Conservation (phyloP, 352 stramenopile genomes). For the Phytopythium ostracodes region DNA sequence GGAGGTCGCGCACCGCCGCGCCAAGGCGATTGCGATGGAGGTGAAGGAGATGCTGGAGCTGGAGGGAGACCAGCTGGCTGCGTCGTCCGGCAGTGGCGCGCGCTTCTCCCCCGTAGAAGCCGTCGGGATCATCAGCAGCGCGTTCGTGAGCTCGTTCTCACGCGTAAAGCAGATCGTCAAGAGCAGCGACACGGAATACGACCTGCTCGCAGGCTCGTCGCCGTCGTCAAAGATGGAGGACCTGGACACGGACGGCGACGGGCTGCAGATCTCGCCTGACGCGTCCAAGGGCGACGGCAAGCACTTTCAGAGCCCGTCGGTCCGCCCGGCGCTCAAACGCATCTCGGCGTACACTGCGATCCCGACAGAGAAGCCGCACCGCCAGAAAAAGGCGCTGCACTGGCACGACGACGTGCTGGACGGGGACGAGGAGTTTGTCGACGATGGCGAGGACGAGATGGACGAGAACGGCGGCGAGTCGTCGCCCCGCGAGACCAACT, state of each 20-base stretch:
- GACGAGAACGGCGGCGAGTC: conserved; percentile 3
- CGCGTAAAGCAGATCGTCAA: conserved; percentile 59
- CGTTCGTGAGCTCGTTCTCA: conserved; percentile 58
- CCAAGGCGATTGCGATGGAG: conserved; percentile 65
- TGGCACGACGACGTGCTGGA: conserved; percentile 81
- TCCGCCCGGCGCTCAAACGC: conserved; percentile 65
- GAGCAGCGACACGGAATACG: conserved; percentile 58
- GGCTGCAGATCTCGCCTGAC: conserved; percentile 77
- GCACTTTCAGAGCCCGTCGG: conserved; percentile 45
- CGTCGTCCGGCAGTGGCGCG: conserved; percentile 2
- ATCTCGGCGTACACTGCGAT: conserved; percentile 72
- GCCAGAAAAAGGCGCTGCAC: conserved; percentile 48
- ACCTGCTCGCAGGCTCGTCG: conserved; percentile 51
- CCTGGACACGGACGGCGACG: conserved; percentile 75
- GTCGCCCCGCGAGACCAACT: conserved; percentile 32
- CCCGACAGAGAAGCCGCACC: conserved; percentile 36
- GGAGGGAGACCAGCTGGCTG: conserved; percentile 21
- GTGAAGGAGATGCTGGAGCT: conserved; percentile 66
- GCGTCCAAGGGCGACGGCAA: conserved; percentile 48
- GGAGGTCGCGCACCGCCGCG: conserved; percentile 76
- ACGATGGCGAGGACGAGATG: conserved; percentile 38
- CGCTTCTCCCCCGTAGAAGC: conserved; percentile 63
- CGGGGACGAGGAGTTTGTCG: conserved; percentile 73
- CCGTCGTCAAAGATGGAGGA: conserved; percentile 64
- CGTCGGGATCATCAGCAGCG: conserved; percentile 52